These are phyloP conservation scores for Pisolithus marmoratus DNA, from an alignment of 768 basidiomycete genomes.

Conservation along the genomic window DNA sequence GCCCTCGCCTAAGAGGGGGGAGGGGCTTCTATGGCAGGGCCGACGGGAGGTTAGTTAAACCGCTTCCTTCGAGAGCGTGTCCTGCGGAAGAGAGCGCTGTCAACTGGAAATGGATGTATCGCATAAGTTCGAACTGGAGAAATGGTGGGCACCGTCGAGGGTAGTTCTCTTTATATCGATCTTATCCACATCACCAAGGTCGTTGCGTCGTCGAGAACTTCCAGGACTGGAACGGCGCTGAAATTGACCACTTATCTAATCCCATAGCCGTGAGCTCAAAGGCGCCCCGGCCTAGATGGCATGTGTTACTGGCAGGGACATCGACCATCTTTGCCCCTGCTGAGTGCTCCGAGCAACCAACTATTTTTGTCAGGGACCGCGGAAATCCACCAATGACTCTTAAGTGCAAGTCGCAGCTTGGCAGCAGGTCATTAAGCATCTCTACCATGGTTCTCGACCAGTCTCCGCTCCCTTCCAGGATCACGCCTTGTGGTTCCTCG, in stretches of 20 bases:
- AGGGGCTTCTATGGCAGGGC: conserved; percentile 52
- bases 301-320: conserved; percentile 55
- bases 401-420: conserved; percentile 35
- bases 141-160: conserved; percentile 45
- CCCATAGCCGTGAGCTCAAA: neutral
- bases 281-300: conserved; percentile 19
- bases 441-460: conserved; percentile 73
- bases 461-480: conserved; percentile 45
- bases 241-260: neutral
- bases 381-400: conserved; percentile 32
- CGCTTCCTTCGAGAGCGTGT: conserved; percentile 49
- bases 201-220: conserved; percentile 49
- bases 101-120: conserved; percentile 86
- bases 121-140: conserved; percentile 78
- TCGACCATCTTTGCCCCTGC: conserved; percentile 56
- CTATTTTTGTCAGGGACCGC: conserved; percentile 18
- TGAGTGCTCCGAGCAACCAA: conserved; percentile 17
- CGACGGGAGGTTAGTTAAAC: conserved; percentile 54
- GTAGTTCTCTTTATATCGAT: conserved; percentile 11
- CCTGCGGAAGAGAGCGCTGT: conserved; percentile 28
- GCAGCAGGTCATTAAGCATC: conserved; percentile 35
- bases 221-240: conserved; percentile 6
- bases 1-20: conserved; percentile 60
- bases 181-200: conserved; percentile 38
- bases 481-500: conserved; percentile 21